Percentiles rank a stretch among this genome's conserved stretches.
phyloP scores from a whole-genome alignment of 1,284 basidiomycete genomes.

The Cystobasidiaceae sp. region DNA sequence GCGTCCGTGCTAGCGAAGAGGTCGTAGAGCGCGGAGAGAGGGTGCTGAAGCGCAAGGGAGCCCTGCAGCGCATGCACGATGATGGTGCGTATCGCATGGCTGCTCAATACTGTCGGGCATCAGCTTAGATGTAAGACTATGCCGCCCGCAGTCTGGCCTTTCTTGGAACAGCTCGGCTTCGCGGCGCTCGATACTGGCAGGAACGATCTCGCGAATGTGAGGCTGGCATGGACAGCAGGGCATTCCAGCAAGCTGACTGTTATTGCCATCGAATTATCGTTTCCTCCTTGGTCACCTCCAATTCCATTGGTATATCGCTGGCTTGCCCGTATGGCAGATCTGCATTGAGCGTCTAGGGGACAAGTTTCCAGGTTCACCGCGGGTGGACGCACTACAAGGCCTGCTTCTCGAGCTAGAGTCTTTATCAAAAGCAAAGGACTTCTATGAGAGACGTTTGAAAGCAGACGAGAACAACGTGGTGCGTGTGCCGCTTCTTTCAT shows the following conservation, averaged over 20 bases:
- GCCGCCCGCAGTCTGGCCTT: constrained; percentile 57
- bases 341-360: constrained; percentile 63
- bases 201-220: constrained; percentile 63
- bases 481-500: no score
- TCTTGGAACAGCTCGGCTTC: constrained; percentile 79
- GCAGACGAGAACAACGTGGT: constrained; percentile 72
- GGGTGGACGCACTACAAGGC: constrained; percentile 76
- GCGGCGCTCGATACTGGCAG: constrained; percentile 79
- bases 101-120: no score
- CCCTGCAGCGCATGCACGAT: constrained; percentile 16
- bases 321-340: no score
- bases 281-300: constrained; percentile 15
- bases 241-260: background rate
- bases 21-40: constrained; percentile 24
- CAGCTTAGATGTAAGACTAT: background rate
- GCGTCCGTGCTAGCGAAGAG: constrained; percentile 14
- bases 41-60: constrained; percentile 11
- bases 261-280: background rate
- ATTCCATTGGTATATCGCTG: background rate
- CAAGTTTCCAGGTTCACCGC: constrained; percentile 74
- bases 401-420: constrained; percentile 70
- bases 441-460: constrained; percentile 64
- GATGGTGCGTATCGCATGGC: constrained; percentile 7
- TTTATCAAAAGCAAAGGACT: constrained; percentile 54
- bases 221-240: background rate